These are phyloP conservation scores for Penicillium decumbens DNA, from an alignment of 2,329 filamentous ascomycete genomes.

Conservation along the genomic window DNA sequence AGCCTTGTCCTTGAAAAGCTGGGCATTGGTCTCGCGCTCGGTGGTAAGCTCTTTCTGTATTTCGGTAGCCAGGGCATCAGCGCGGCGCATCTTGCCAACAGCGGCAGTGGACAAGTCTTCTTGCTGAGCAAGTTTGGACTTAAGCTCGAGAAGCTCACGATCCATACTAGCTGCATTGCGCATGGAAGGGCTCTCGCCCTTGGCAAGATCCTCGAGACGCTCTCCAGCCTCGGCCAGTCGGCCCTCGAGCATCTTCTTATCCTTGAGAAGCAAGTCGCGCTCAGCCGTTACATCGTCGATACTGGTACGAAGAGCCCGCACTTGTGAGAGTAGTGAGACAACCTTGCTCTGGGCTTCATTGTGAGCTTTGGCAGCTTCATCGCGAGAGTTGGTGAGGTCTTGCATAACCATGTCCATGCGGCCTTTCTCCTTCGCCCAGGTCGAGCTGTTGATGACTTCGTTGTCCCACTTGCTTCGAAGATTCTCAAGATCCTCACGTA, in stretches of 20 bases:
- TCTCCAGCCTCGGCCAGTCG: constrained; percentile 80
- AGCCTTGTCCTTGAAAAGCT: constrained; percentile 85
- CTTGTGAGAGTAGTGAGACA: constrained; percentile 82
- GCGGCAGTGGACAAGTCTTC: constrained; percentile 89
- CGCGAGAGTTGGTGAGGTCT: constrained; percentile 82
- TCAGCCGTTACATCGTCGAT: constrained; percentile 83
- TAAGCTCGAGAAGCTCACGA: constrained; percentile 82
- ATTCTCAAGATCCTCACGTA: constrained; percentile 95
- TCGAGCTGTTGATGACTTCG: constrained; percentile 93
- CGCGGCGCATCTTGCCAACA: constrained; percentile 93
- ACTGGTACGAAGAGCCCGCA: constrained; percentile 73
- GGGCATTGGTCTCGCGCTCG: constrained; percentile 75
- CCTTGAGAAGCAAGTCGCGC: constrained; percentile 75
- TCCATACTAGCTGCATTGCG: constrained; percentile 86
- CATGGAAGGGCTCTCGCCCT: constrained; percentile 79
- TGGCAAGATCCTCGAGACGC: constrained; percentile 80
- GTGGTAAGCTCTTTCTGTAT: constrained; percentile 86
- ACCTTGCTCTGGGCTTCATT: constrained; percentile 94
- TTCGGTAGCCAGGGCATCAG: constrained; percentile 80
- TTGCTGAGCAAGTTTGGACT: constrained; percentile 81
- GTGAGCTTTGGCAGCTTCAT: constrained; percentile 88
- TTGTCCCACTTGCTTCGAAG: constrained; percentile 96
- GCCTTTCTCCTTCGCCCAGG: constrained; percentile 97
- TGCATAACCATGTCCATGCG: constrained; percentile 84
- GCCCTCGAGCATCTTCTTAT: constrained; percentile 84